phyloP scores from a whole-genome alignment of 371 early-diverging fungal genomes.

The Fennellomyces sp. region DNA sequence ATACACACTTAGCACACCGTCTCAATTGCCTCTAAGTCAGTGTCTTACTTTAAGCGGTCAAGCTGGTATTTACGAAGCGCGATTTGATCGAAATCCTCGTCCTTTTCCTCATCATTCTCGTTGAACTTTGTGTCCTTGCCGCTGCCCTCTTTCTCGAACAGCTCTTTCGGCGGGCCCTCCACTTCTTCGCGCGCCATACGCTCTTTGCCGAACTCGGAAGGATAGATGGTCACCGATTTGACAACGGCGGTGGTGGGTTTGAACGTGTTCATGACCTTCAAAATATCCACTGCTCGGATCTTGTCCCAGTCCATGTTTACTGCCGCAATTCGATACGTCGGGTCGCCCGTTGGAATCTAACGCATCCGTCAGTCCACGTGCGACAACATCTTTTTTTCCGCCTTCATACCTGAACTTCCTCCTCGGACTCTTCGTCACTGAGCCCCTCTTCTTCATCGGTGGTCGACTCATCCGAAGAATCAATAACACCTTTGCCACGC shows the following conservation, averaged over 20 bases:
- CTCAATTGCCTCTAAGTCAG: no score
- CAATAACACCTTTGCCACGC: slow-evolving; percentile 81
- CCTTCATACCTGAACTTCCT: slow-evolving; percentile 51
- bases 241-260: slow-evolving; percentile 80
- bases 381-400: not conserved
- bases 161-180: slow-evolving; percentile 86
- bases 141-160: slow-evolving; percentile 58
- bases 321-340: slow-evolving; percentile 86
- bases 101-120: slow-evolving; percentile 51
- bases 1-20: no score
- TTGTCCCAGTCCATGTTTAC: slow-evolving; percentile 99
- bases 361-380: no score
- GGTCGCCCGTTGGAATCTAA: slow-evolving; percentile 82
- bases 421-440: slow-evolving; percentile 52
- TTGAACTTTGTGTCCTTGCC: slow-evolving; percentile 20
- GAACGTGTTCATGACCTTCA: slow-evolving; percentile 86
- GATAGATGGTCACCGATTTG: slow-evolving; percentile 83
- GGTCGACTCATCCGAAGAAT: slow-evolving; percentile 60
- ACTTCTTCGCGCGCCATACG: slow-evolving; percentile 73
- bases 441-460: slow-evolving; percentile 58
- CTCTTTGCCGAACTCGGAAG: slow-evolving; percentile 96
- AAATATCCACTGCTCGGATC: slow-evolving; percentile 84
- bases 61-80: slow-evolving; percentile 92
- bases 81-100: slow-evolving; percentile 75
- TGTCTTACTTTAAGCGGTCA: slow-evolving; percentile 73